Conservation (phyloP, 163 green algal genomes). For the Picocystis sp. region DNA sequence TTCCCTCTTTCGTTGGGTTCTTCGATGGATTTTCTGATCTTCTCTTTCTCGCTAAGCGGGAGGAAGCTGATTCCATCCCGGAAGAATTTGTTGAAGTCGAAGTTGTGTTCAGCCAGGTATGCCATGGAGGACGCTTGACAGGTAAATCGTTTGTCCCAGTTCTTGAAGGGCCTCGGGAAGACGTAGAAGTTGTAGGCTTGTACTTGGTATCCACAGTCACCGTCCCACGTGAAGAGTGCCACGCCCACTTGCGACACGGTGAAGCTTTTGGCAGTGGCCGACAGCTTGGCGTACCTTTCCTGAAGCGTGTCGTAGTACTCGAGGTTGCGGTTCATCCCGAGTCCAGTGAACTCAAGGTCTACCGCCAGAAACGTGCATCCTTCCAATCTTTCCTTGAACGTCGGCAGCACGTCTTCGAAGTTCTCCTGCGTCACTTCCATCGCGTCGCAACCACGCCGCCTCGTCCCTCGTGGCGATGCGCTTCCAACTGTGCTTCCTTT, state of each 20-base stretch:
- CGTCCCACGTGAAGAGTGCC: constrained; percentile 28
- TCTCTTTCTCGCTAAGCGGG: constrained; percentile 9
- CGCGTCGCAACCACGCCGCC: constrained; percentile 2
- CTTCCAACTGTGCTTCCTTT: constrained; percentile 6
- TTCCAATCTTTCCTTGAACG: constrained; percentile 27
- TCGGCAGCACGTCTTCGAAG: constrained; percentile 32
- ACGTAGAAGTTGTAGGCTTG: constrained; percentile 69
- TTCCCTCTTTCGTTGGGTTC: too few species aligned
- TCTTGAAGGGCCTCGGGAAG: constrained; percentile 36
- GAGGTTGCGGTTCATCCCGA: constrained; percentile 28
- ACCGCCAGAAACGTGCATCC: constrained; percentile 44
- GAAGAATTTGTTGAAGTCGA: constrained; percentile 69
- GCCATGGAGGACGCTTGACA: constrained; percentile 38
- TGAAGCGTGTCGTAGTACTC: constrained; percentile 37
- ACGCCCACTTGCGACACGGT: constrained; percentile 60
- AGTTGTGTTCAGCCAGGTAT: constrained; percentile 51
- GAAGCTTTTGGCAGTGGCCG: constrained; percentile 28
- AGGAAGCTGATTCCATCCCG: constrained; percentile 38
- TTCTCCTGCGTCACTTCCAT: constrained; percentile 37
- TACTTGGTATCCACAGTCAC: constrained; percentile 19
- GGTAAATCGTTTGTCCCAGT: constrained; percentile 33
- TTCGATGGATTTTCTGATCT: too few species aligned
- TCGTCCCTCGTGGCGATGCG: constrained; percentile 1
- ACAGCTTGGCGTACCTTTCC: constrained; percentile 32
- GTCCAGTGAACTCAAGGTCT: constrained; percentile 57